phyloP scores from a whole-genome alignment of 2,329 filamentous ascomycete species.

The Calonectria pteridis region DNA sequence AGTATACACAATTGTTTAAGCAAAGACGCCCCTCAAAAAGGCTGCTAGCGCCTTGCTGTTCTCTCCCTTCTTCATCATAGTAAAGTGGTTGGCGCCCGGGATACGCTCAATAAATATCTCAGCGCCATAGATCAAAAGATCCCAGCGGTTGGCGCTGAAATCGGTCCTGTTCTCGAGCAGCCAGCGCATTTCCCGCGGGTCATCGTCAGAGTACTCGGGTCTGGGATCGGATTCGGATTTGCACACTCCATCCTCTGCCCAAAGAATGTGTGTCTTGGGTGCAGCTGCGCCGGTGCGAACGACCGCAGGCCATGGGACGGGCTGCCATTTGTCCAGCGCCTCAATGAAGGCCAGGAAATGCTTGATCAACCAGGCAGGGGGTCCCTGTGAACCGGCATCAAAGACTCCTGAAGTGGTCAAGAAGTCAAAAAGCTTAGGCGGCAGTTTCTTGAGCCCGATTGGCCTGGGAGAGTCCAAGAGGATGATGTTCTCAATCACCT shows the following conservation, averaged over 20 bases:
- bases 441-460: constrained; percentile 12
- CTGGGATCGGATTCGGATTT: background rate
- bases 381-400: background rate
- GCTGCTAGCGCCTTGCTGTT: constrained; percentile 5
- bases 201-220: background rate
- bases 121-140: background rate
- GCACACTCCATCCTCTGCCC: constrained; percentile 13
- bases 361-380: constrained; percentile 14
- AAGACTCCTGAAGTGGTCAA: background rate
- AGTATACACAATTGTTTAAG: background rate
- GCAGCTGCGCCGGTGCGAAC: background rate
- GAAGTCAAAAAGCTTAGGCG: constrained; percentile 14
- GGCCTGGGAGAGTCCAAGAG: constrained; percentile 23
- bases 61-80: constrained; percentile 24
- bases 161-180: constrained; percentile 18
- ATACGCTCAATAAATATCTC: constrained; percentile 16
- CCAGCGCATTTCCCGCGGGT: constrained; percentile 12
- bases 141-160: constrained; percentile 18
- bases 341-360: constrained; percentile 18
- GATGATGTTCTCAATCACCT: constrained; percentile 16
- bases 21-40: constrained; percentile 1
- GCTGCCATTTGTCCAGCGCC: background rate
- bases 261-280: constrained; percentile 3
- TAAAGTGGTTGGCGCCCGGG: constrained; percentile 23
- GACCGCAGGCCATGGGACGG: background rate